Base-by-base conservation (phyloP, 1,284 basidiomycete genomes). In the Ustilago xerochloae region DNA sequence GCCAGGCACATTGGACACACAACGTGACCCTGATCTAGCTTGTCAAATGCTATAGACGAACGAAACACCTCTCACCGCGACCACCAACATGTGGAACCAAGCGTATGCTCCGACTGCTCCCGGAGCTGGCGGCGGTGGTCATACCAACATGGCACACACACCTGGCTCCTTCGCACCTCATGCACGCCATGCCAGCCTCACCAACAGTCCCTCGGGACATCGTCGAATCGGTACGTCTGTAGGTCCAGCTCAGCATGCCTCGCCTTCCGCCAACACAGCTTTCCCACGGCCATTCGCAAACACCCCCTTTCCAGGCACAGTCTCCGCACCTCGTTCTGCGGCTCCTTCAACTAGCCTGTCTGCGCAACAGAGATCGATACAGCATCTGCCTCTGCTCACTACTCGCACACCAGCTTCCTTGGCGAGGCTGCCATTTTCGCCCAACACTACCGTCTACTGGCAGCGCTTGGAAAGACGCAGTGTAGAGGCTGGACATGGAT, bases 371-470 rank as follows among this genome's bases (percentile, higher is more conserved):
- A 50, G 16, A 22, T 60, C 57, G 22, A 36, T 63, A 28, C 64
- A 61, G 33, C 48, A 60, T 15, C 61, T 73, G 8, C 39, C 60
- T 15, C 30, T 61, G 3, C 70, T 67, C 39, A 63, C 69, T 15
- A 29, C 59, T 6, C 39, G 26, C 0, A 72, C 69, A 6, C 69
- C 69, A 4, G 49, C 55, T 3, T 63, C 63, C 4, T 30, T 72
- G 22, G 60, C 52, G 13, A 72, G 57, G 56, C 55, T 66, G 4
- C 15, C 56, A 4, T 66, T 63, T 15, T 33, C 60, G 2, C n/a
- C 55, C 6, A 43, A 49, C 10, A 63, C 69, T 22, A 38, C 30
- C 26, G 38, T 73, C 22, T 29, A 39, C n/a, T 67, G 70, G 70
- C 43, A 35, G 16, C 69, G 51, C 15, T 29, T 66, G 13, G 35